Base-by-base conservation (phyloP, 169 alveolate species). In the Eimeria falciformis region DNA sequence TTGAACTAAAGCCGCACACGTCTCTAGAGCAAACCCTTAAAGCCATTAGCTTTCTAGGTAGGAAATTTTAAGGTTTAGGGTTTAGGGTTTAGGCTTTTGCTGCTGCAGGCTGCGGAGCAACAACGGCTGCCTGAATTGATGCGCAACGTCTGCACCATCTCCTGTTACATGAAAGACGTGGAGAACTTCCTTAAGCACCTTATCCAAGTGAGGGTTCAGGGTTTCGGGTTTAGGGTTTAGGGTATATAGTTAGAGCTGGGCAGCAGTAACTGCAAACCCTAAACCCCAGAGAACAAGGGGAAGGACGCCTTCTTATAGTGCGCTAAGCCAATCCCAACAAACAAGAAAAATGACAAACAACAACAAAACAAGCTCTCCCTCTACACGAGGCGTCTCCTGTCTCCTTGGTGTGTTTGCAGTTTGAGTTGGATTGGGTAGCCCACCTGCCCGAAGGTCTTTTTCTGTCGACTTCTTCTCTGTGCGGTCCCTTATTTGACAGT, bases 391-490 rank as follows among this genome's bases (percentile, higher is more conserved):
- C n/a, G n/a, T n/a, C n/a, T n/a, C n/a, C n/a, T n/a, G n/a, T 50
- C 14, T 14, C 62, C 14, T 50, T 50, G n/a, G 62, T 11, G 14
- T 75, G 85, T 50, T 53, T 53, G 27, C 92, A 86, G 92, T 55
- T 6, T 45, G 92, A 86, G 85, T 65, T 86, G 85, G 56, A 68
- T 47, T 58, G 86, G 86, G 82, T 86, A 1, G 37, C 68, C 45
- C 82, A 71, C 77, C 56, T 86, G 50, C 92, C 92, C 12, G 92
- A 75, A 45, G 17, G 50, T 40, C 29, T 86, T 27, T 23, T 86
- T 6, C 33, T 71, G 25, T 58, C 27, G 55, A 14, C 92, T 5
- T 58, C 92, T 3, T 86, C 92, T 47, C 69, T 86, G 55, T 23
- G 58, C 14, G 29, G 11, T 43, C 92, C 92, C 40, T 65, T 66